phyloP scores from a whole-genome alignment of 345 rosid species.

The Leavenworthia alabamica region DNA sequence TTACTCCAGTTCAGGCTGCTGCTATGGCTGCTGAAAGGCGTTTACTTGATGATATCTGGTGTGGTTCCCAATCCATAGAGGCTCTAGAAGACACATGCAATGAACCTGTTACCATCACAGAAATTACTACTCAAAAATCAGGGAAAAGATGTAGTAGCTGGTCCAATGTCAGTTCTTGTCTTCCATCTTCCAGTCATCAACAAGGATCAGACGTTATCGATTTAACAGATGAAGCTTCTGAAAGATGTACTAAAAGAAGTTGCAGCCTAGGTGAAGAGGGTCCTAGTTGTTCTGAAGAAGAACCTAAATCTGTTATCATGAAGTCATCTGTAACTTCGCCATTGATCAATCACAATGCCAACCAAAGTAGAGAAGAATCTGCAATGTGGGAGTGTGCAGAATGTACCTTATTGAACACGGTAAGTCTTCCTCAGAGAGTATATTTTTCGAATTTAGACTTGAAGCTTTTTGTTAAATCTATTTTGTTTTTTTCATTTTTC shows the following conservation, averaged over 20 bases:
- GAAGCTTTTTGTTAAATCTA: neutral
- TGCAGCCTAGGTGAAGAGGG: conserved; percentile 20
- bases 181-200: conserved; percentile 15
- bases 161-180: conserved; percentile 11
- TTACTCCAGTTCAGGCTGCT: conserved; percentile 87
- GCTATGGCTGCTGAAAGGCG: conserved; percentile 98
- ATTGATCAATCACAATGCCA: conserved; percentile 16
- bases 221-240: conserved; percentile 25
- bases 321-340: conserved; percentile 15
- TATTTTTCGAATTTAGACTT: neutral
- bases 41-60: conserved; percentile 76
- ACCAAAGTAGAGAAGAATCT: conserved; percentile 29
- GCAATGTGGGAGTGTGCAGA: conserved; percentile 65
- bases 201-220: conserved; percentile 32
- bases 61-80: conserved; percentile 59
- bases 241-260: conserved; percentile 40
- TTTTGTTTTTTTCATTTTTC: neutral
- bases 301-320: conserved; percentile 8
- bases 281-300: conserved; percentile 12
- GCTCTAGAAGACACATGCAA: conserved; percentile 33
- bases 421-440: conserved; percentile 32
- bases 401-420: conserved; percentile 76
- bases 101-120: conserved; percentile 19
- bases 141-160: conserved; percentile 44
- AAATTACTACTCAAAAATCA: conserved; percentile 24